Conservation (phyloP, 2,329 filamentous ascomycete species). For the Volutella citrinella region DNA sequence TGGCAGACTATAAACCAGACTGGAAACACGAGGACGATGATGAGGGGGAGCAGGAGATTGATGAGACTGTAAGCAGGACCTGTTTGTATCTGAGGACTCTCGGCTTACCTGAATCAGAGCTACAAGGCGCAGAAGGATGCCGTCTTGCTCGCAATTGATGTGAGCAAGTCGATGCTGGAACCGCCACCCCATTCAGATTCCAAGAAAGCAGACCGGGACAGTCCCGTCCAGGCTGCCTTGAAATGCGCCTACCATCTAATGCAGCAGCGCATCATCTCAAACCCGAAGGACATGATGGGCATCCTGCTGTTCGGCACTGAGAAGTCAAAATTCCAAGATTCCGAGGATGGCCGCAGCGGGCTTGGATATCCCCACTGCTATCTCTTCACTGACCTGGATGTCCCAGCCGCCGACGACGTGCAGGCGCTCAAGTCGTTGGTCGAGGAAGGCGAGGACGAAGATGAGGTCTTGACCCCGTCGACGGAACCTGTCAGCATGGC, state of each 20-base stretch:
- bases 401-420: slow-evolving; percentile 84
- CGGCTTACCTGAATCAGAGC: slow-evolving; percentile 48
- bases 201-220: slow-evolving; percentile 77
- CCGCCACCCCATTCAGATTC: slow-evolving; percentile 60
- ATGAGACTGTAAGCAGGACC: slow-evolving; percentile 53
- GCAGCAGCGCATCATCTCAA: slow-evolving; percentile 97
- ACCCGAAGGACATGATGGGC: slow-evolving; percentile 95
- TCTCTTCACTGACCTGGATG: slow-evolving; percentile 80
- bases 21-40: slow-evolving; percentile 58
- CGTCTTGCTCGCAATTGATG: slow-evolving; percentile 92
- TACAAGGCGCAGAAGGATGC: slow-evolving; percentile 95
- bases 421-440: slow-evolving; percentile 73
- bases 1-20: slow-evolving; percentile 37
- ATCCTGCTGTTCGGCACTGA: slow-evolving; percentile 89
- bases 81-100: slow-evolving; percentile 4
- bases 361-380: slow-evolving; percentile 88
- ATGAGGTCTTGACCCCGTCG: slow-evolving; percentile 67
- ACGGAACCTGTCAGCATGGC: slow-evolving; percentile 74
- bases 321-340: slow-evolving; percentile 73
- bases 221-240: slow-evolving; percentile 76
- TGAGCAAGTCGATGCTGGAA: slow-evolving; percentile 83
- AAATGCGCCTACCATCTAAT: slow-evolving; percentile 95
- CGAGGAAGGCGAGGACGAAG: slow-evolving; percentile 71
- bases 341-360: slow-evolving; percentile 56
- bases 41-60: slow-evolving; percentile 57